Percentiles rank a stretch among this genome's conserved stretches.
Evolutionary conservation across 2,329 filamentous ascomycete genomes (phyloP).

Genomic region (Aureobasidium pullulans): DNA sequence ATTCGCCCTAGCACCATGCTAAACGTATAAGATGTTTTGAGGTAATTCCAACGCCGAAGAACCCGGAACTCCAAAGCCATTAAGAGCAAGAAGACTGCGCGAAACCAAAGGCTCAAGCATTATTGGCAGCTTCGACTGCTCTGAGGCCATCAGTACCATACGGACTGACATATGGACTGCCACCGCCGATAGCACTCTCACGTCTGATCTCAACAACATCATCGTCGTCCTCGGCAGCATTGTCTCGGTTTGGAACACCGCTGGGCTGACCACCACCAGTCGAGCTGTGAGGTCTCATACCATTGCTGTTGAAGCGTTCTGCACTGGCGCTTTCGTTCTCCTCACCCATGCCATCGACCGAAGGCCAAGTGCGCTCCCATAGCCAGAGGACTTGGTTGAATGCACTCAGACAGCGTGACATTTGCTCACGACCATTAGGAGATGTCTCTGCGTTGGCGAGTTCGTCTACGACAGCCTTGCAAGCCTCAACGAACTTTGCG

Average conservation of each 20-base stretch:
- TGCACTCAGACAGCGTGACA: conserved; percentile 39
- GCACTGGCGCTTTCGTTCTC: conserved; percentile 29
- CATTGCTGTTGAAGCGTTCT: conserved; percentile 11
- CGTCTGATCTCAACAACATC: conserved; percentile 11
- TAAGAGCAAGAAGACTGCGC: no score
- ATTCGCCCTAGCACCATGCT: neutral
- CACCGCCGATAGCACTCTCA: conserved; percentile 7
- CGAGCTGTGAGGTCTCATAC: conserved; percentile 1
- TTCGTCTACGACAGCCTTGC: conserved; percentile 41
- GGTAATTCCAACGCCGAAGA: neutral
- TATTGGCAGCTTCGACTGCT: conserved; percentile 18
- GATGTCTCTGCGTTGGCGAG: conserved; percentile 41
- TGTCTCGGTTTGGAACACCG: neutral
- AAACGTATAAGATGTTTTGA: neutral
- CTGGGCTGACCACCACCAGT: neutral
- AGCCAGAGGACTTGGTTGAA: conserved; percentile 43
- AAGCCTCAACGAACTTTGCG: conserved; percentile 43
- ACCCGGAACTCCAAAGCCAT: neutral
- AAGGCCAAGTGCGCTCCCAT: conserved; percentile 43
- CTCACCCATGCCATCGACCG: conserved; percentile 43
- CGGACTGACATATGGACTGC: conserved; percentile 14
- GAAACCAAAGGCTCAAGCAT: neutral
- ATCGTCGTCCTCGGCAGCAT: neutral
- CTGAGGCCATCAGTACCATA: conserved; percentile 21
- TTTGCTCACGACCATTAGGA: conserved; percentile 41